Percentiles rank a stretch among this genome's conserved stretches.
phyloP scores from a whole-genome alignment of 2,329 filamentous ascomycete genomes.

The Salinomyces thailandicus region DNA sequence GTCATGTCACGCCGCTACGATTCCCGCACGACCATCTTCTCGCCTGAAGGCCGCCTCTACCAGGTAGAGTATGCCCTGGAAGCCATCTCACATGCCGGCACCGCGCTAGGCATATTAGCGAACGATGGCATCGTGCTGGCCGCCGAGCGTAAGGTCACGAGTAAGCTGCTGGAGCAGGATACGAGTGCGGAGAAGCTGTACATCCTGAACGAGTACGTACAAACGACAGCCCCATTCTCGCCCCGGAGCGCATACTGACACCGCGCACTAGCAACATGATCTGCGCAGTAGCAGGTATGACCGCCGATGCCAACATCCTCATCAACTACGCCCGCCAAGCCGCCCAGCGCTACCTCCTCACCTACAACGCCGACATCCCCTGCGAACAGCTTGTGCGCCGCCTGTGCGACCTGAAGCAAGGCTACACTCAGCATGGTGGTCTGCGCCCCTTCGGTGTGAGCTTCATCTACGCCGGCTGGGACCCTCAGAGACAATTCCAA shows the following conservation, averaged over 20 bases:
- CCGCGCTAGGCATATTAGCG: constrained; percentile 89
- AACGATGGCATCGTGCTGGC: constrained; percentile 98
- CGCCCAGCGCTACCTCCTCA: constrained; percentile 93
- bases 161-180: constrained; percentile 97
- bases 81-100: constrained; percentile 96
- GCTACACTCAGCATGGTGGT: constrained; percentile 97
- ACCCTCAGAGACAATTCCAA: constrained; percentile 92
- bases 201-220: constrained; percentile 85
- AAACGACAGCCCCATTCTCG: constrained; percentile 4
- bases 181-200: constrained; percentile 99
- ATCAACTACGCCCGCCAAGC: constrained; percentile 99
- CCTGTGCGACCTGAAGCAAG: constrained; percentile 96
- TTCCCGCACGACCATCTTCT: constrained; percentile 84
- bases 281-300: constrained; percentile 98
- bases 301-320: constrained; percentile 97
- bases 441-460: constrained; percentile 96
- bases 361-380: constrained; percentile 99
- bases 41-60: constrained; percentile 93
- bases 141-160: constrained; percentile 96
- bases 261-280: constrained; percentile 83
- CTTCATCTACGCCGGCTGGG: constrained; percentile 98
- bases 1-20: constrained; percentile 28
- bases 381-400: constrained; percentile 96
- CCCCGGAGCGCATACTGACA: constrained; percentile 9
- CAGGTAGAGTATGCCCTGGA: constrained; percentile 99